Conservation (phyloP, 164 flowering plant genomes). For the Umbellularia californica region DNA sequence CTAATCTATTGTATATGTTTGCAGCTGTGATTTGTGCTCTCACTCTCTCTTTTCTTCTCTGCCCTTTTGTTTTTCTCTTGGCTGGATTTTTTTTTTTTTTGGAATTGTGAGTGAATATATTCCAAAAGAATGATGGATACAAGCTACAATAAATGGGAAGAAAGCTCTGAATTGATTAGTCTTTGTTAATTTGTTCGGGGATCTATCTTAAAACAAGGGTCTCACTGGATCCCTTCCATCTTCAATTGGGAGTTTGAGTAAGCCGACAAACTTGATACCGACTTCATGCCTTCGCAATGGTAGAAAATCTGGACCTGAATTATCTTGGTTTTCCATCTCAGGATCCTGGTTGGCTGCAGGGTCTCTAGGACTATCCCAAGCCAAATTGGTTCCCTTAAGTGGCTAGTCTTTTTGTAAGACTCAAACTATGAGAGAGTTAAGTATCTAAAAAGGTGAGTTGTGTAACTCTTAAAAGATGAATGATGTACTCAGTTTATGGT, state of each 20-base stretch:
- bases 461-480: too few species aligned
- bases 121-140: too few species aligned
- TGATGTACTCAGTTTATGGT: too few species aligned
- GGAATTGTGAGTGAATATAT: not conserved
- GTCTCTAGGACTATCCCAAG: conserved; percentile 67
- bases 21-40: too few species aligned
- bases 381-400: conserved; percentile 61
- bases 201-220: conserved; percentile 65
- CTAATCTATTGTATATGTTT: not conserved
- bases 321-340: conserved; percentile 16
- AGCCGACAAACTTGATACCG: not conserved
- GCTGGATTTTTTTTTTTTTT: too few species aligned
- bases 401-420: conserved; percentile 72
- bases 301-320: not conserved
- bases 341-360: conserved; percentile 78
- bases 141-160: too few species aligned
- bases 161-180: too few species aligned
- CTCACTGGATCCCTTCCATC: conserved; percentile 66
- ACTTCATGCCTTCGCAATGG: not conserved
- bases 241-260: conserved; percentile 43
- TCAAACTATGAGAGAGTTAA: not conserved
- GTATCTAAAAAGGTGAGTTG: too few species aligned
- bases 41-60: not conserved
- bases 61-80: not conserved
- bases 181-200: conserved; percentile 37